Evolutionary conservation across 495 filamentous ascomycete genomes (phyloP).

Genomic region (Usnea hakonensis): DNA sequence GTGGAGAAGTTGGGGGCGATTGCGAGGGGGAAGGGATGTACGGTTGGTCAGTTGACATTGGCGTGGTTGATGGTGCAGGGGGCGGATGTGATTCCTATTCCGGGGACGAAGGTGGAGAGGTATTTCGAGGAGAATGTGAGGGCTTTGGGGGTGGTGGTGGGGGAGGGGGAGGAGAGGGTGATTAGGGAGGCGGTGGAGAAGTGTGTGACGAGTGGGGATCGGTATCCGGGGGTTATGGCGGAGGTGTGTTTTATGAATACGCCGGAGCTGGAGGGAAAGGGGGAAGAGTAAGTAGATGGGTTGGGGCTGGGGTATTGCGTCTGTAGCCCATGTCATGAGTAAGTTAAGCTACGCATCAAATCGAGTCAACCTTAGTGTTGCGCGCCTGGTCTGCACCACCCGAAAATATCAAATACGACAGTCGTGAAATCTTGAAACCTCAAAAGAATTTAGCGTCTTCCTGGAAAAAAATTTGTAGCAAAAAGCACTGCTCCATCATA

Average conservation of each 20-base stretch:
- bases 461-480: too few species aligned
- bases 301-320: neutral
- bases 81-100: conserved; percentile 48
- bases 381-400: too few species aligned
- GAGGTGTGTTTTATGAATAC: conserved; percentile 13
- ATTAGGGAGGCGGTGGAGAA: conserved; percentile 38
- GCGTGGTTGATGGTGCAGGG: conserved; percentile 48
- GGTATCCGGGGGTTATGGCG: conserved; percentile 25
- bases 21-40: conserved; percentile 40
- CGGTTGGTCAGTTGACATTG: conserved; percentile 37
- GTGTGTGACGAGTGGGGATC: conserved; percentile 31
- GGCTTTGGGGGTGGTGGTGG: conserved; percentile 40
- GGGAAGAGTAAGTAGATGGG: neutral
- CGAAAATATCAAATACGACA: too few species aligned
- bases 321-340: too few species aligned
- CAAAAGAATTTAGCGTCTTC: too few species aligned
- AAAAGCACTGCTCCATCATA: too few species aligned
- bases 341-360: too few species aligned
- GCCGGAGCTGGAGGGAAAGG: neutral
- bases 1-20: conserved; percentile 34
- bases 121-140: conserved; percentile 51
- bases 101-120: conserved; percentile 45
- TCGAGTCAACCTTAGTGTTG: too few species aligned
- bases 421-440: too few species aligned
- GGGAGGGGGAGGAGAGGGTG: conserved; percentile 39